Evolutionary conservation across 192 early-diverging fungal species (phyloP).

Genomic region (Backusella westeae): DNA sequence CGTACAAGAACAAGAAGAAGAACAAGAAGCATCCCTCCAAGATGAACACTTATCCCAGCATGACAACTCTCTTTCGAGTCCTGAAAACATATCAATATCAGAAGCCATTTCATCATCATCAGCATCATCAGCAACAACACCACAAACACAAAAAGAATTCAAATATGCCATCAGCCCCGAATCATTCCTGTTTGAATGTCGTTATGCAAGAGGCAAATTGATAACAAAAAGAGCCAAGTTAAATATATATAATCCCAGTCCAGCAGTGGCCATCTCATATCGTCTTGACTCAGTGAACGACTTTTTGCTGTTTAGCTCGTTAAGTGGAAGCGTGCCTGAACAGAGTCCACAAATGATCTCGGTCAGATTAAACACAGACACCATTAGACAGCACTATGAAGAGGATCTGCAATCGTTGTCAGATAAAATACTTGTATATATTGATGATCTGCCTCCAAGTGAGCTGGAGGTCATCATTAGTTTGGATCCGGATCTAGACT

Average conservation of each 20-base stretch:
- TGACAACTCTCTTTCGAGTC: background rate
- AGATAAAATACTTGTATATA: background rate
- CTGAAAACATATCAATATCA: slow-evolving; percentile 1
- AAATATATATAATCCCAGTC: background rate
- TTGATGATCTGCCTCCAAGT: background rate
- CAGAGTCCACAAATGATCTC: background rate
- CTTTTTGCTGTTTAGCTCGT: background rate
- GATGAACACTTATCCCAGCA: background rate
- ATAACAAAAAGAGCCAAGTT: background rate
- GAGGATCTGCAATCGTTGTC: background rate
- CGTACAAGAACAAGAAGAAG: background rate
- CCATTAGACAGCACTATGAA: background rate
- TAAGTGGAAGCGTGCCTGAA: background rate
- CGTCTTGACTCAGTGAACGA: background rate
- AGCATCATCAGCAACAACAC: background rate
- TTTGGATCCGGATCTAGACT: background rate
- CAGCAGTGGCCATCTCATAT: background rate
- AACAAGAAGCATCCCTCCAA: background rate
- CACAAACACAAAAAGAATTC: background rate
- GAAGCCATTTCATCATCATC: background rate
- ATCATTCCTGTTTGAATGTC: background rate
- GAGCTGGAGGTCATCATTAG: background rate
- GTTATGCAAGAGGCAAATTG: background rate
- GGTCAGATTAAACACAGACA: background rate
- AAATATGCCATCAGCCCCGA: background rate